Evolutionary conservation across 2,329 filamentous ascomycete genomes (phyloP).

Genomic region (Fusarium paranaense): DNA sequence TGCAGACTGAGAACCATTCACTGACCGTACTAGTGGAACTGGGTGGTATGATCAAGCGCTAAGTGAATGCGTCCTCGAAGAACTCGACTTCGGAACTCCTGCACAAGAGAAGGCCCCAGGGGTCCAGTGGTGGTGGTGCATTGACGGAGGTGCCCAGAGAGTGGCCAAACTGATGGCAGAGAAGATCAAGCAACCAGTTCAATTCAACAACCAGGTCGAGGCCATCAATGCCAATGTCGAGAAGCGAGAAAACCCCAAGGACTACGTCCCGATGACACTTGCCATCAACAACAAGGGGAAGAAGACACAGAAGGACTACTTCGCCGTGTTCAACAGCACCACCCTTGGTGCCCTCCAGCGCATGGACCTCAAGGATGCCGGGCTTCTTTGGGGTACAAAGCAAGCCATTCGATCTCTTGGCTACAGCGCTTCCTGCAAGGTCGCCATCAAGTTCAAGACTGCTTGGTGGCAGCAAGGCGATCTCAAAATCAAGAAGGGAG

Average conservation of each 20-base stretch:
- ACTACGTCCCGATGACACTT: slow-evolving; percentile 13
- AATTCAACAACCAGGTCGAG: slow-evolving; percentile 22
- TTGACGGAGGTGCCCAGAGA: slow-evolving; percentile 28
- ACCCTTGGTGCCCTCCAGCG: slow-evolving; percentile 29
- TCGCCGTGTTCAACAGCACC: slow-evolving; percentile 34
- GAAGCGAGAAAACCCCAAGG: neutral
- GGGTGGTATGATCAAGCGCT: slow-evolving; percentile 39
- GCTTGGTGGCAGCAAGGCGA: slow-evolving; percentile 40
- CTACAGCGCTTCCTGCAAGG: slow-evolving; percentile 46
- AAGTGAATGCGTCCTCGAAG: slow-evolving; percentile 32
- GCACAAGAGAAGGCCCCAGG: neutral
- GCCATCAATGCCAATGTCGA: slow-evolving; percentile 25
- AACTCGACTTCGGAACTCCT: slow-evolving; percentile 32
- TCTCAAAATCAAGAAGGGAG: slow-evolving; percentile 19
- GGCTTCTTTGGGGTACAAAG: slow-evolving; percentile 44
- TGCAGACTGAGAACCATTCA: accelerated
- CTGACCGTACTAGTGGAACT: slow-evolving; percentile 20
- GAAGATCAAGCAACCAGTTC: slow-evolving; percentile 4
- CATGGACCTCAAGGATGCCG: slow-evolving; percentile 39
- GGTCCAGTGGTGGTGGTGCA: slow-evolving; percentile 34
- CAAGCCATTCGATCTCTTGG: slow-evolving; percentile 46
- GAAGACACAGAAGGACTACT: slow-evolving; percentile 22
- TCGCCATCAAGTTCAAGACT: slow-evolving; percentile 50
- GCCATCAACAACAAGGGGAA: neutral
- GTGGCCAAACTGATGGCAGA: slow-evolving; percentile 25